phyloP scores from a whole-genome alignment of 352 stramenopile species.

The Globisporangium nodosum region DNA sequence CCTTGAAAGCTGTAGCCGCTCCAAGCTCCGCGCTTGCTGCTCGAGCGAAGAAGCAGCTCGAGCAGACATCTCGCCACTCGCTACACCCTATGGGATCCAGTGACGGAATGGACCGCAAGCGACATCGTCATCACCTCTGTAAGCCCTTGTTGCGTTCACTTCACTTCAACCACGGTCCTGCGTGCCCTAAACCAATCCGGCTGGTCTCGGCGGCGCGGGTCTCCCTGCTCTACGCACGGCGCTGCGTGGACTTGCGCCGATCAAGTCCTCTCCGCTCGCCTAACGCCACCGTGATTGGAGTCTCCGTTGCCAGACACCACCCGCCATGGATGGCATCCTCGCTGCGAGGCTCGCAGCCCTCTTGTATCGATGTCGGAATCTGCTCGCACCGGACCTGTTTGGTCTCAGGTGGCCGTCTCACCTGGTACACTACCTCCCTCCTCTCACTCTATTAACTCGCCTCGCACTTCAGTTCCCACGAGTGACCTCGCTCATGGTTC shows the following conservation, averaged over 20 bases:
- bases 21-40: no score
- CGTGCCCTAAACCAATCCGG: background rate
- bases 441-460: no score
- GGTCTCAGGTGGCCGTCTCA: no score
- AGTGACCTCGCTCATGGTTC: background rate
- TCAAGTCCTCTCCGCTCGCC: background rate
- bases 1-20: no score
- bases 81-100: background rate
- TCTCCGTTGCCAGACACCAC: no score
- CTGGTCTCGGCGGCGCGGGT: background rate
- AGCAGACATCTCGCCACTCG: background rate
- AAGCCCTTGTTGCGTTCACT: background rate
- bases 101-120: background rate
- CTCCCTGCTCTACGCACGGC: background rate
- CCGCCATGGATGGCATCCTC: no score
- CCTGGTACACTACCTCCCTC: no score
- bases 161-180: background rate
- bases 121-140: background rate
- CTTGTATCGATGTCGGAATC: no score
- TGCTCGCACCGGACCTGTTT: no score
- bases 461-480: no score
- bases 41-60: no score
- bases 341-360: no score
- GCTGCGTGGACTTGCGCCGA: background rate
- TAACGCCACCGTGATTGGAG: background rate